Conservation (phyloP, 2,329 filamentous ascomycete species). For the Colletotrichum salicis region DNA sequence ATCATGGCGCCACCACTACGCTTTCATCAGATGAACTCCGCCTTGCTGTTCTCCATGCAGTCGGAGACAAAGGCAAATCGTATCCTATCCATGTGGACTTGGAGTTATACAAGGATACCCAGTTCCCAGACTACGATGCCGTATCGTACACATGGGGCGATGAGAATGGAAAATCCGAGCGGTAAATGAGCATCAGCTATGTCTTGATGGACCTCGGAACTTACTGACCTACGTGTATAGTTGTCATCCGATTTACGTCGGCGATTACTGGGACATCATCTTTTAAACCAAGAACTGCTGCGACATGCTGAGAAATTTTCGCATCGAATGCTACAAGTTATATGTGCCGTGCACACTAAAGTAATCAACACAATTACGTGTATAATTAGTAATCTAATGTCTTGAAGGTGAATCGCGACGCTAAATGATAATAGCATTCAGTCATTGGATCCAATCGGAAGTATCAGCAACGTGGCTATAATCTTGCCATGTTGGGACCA, state of each 20-base stretch:
- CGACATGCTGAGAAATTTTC: slow-evolving; percentile 38
- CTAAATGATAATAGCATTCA: not conserved
- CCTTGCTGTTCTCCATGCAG: no score
- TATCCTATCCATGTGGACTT: no score
- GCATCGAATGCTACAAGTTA: no score
- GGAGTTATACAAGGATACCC: not conserved
- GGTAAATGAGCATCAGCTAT: not conserved
- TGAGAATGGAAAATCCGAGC: not conserved
- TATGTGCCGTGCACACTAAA: no score
- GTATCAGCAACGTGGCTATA: not conserved
- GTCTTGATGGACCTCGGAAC: fast-evolving
- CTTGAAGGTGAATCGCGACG: not conserved
- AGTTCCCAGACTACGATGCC: slow-evolving; percentile 9
- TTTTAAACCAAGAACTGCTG: slow-evolving; percentile 43
- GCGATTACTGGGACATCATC: slow-evolving; percentile 41
- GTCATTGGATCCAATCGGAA: not conserved
- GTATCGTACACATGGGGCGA: slow-evolving; percentile 1
- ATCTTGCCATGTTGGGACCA: not conserved
- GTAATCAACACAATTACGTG: not conserved
- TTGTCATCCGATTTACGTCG: slow-evolving; percentile 24
- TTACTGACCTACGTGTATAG: not conserved
- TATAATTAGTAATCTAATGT: not conserved
- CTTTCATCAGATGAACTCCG: no score
- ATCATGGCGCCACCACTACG: no score
- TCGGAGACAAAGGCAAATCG: no score